phyloP scores from a whole-genome alignment of 2,329 filamentous ascomycete species.

The Aspergillus nomiae region DNA sequence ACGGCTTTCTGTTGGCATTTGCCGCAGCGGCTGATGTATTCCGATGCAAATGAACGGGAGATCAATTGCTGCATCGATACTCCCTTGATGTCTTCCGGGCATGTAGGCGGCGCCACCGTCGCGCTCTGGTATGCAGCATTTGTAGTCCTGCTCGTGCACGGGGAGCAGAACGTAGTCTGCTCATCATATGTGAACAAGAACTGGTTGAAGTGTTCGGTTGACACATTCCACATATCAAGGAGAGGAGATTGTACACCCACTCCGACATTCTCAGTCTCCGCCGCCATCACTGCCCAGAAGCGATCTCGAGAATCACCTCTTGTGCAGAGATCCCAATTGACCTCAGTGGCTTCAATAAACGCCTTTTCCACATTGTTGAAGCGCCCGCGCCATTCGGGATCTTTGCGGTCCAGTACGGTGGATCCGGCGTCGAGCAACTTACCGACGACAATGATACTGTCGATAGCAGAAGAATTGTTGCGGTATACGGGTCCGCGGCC shows the following conservation, averaged over 20 bases:
- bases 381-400: slow-evolving; percentile 13
- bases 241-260: slow-evolving; percentile 16
- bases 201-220: slow-evolving; percentile 29
- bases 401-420: slow-evolving; percentile 32
- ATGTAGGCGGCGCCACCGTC: not conserved
- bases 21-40: not conserved
- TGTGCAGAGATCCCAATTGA: slow-evolving; percentile 33
- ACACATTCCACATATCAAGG: slow-evolving; percentile 26
- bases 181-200: slow-evolving; percentile 26
- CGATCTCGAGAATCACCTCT: slow-evolving; percentile 20
- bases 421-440: slow-evolving; percentile 40
- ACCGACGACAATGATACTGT: slow-evolving; percentile 37
- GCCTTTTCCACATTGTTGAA: slow-evolving; percentile 23
- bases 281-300: slow-evolving; percentile 18
- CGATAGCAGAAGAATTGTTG: slow-evolving; percentile 28
- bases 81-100: not conserved
- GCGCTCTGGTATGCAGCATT: not conserved
- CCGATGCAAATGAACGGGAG: not conserved
- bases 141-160: not conserved
- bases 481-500: slow-evolving; percentile 35
- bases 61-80: slow-evolving; percentile 1
- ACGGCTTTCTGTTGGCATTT: slow-evolving; percentile 20
- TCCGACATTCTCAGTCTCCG: slow-evolving; percentile 4
- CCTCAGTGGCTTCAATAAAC: slow-evolving; percentile 31
- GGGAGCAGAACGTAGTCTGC: not conserved